Percentiles rank a stretch among this genome's conserved stretches.
These are phyloP conservation scores for Daldinia caldariorum DNA, from an alignment of 495 filamentous ascomycete species.

Conservation along the genomic window DNA sequence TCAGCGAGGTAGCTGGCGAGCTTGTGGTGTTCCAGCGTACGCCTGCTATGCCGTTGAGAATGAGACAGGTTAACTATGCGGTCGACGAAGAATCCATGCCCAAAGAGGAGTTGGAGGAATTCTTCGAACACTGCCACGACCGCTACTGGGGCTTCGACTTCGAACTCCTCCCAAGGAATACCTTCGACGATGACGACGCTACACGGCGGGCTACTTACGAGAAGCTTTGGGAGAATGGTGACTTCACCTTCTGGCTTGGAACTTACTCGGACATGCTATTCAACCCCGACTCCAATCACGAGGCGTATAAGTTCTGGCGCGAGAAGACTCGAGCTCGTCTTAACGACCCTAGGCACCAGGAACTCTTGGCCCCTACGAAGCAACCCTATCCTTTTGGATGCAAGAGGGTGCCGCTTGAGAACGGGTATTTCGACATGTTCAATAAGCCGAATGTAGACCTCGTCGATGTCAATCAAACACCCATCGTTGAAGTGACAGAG, in stretches of 20 bases:
- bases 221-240: slow-evolving; percentile 59
- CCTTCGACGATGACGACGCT: slow-evolving; percentile 58
- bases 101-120: slow-evolving; percentile 56
- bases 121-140: slow-evolving; percentile 55
- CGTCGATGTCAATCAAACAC: slow-evolving; percentile 60
- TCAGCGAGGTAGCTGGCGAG: slow-evolving; percentile 48
- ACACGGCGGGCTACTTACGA: slow-evolving; percentile 59
- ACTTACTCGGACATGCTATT: slow-evolving; percentile 62
- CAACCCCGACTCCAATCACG: slow-evolving; percentile 56
- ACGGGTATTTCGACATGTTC: slow-evolving; percentile 67
- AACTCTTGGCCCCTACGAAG: slow-evolving; percentile 64
- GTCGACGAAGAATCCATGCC: slow-evolving; percentile 56
- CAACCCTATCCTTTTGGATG: slow-evolving; percentile 63
- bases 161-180: slow-evolving; percentile 49
- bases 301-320: slow-evolving; percentile 67
- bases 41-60: slow-evolving; percentile 61
- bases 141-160: slow-evolving; percentile 58
- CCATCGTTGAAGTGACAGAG: slow-evolving; percentile 58
- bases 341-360: slow-evolving; percentile 57
- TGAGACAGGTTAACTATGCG: slow-evolving; percentile 58
- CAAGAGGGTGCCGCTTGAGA: slow-evolving; percentile 65
- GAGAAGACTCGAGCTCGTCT: slow-evolving; percentile 62
- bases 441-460: slow-evolving; percentile 64
- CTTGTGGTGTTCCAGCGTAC: slow-evolving; percentile 64
- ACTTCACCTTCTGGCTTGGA: slow-evolving; percentile 60